These are phyloP conservation scores for Bipolaris victoriae DNA, from an alignment of 2,329 filamentous ascomycete genomes.

Conservation along the genomic window DNA sequence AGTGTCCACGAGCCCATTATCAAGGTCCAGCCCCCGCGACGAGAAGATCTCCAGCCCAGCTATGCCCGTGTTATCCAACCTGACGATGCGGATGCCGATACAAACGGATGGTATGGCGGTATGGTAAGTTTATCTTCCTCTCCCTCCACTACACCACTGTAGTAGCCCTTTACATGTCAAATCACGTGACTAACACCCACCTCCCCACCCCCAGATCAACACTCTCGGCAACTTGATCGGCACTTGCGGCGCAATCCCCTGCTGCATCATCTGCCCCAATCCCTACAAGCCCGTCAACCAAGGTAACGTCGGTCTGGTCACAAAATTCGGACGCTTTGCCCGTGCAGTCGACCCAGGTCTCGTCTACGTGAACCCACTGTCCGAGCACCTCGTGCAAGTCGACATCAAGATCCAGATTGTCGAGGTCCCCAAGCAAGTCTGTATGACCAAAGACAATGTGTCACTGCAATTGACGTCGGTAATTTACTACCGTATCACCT, in stretches of 20 bases:
- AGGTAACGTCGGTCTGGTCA: slow-evolving; percentile 93
- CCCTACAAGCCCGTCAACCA: slow-evolving; percentile 92
- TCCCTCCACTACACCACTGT: background rate
- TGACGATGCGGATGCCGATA: slow-evolving; percentile 68
- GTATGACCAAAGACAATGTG: slow-evolving; percentile 99
- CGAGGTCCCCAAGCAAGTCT: slow-evolving; percentile 93
- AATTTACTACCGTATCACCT: slow-evolving; percentile 98
- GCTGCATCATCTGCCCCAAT: slow-evolving; percentile 91
- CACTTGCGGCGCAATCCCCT: slow-evolving; percentile 83
- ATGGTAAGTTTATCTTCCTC: slow-evolving; percentile 57
- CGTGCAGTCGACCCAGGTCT: slow-evolving; percentile 95
- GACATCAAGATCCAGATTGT: slow-evolving; percentile 99
- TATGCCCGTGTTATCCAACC: slow-evolving; percentile 73
- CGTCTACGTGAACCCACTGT: slow-evolving; percentile 95
- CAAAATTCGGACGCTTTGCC: slow-evolving; percentile 93
- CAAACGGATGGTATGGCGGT: slow-evolving; percentile 85
- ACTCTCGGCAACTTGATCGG: slow-evolving; percentile 76
- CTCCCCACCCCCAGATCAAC: slow-evolving; percentile 62
- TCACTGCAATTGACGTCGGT: slow-evolving; percentile 92
- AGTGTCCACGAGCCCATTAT: slow-evolving; percentile 46
- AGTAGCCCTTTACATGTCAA: background rate
- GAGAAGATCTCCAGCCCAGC: slow-evolving; percentile 83
- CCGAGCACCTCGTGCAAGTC: slow-evolving; percentile 85
- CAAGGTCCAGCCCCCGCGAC: slow-evolving; percentile 77
- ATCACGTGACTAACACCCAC: background rate